Evolutionary conservation across 108 stramenopile species (phyloP).

Genomic region (Seminavis robusta): DNA sequence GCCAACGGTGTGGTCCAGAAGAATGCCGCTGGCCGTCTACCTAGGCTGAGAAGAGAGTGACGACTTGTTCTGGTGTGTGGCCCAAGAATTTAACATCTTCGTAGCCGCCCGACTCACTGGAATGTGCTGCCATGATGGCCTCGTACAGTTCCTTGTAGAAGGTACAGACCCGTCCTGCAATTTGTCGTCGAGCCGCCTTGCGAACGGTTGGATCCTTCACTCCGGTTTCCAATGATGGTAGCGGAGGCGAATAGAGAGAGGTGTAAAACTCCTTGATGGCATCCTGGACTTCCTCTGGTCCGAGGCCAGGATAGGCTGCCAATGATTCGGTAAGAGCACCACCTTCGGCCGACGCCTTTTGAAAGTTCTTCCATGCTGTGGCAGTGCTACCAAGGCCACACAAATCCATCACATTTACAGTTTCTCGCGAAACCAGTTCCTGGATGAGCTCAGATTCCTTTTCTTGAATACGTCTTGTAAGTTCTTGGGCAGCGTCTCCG

Average conservation of each 20-base stretch:
- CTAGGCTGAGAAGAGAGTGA: conserved; percentile 59
- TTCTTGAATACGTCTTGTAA: conserved; percentile 43
- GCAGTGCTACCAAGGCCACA: conserved; percentile 60
- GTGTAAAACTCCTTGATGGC: conserved; percentile 79
- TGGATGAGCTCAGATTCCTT: conserved; percentile 59
- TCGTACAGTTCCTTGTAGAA: conserved; percentile 56
- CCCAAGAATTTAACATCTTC: conserved; percentile 69
- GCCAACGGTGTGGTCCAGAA: too few species aligned
- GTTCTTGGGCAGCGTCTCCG: conserved; percentile 31
- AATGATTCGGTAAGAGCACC: not conserved
- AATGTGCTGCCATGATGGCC: conserved; percentile 24
- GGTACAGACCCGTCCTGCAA: conserved; percentile 53
- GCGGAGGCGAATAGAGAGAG: conserved; percentile 74
- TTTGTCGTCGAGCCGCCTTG: conserved; percentile 63
- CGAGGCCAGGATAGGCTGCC: conserved; percentile 65
- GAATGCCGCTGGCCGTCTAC: too few species aligned
- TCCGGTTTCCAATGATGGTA: conserved; percentile 71
- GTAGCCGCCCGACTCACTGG: conserved; percentile 68
- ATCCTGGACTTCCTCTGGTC: conserved; percentile 44
- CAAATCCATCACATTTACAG: conserved; percentile 52
- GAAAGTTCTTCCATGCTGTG: conserved; percentile 41
- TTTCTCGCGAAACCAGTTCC: conserved; percentile 55
- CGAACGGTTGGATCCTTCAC: conserved; percentile 78
- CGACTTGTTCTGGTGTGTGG: conserved; percentile 72
- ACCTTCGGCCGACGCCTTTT: conserved; percentile 54